Base-by-base conservation (phyloP, 148 eudicot genomes). In the Dysphania ambrosioides region DNA sequence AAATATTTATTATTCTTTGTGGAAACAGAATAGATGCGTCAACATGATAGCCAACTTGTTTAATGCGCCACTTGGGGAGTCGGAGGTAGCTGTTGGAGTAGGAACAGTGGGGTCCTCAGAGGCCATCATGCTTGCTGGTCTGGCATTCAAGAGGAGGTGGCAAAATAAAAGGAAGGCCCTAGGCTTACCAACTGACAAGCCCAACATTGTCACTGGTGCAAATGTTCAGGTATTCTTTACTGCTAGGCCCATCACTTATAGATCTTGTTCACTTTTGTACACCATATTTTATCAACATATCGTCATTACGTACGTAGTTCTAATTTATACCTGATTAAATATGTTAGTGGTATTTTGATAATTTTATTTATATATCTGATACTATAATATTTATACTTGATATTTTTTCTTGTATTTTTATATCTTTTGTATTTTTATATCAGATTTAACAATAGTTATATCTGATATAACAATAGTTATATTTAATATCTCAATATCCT, bases 161-260 rank as follows among this genome's bases (percentile, higher is more conserved):
- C 95, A 90, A 59, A 88, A 90, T 87, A 86, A 71, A 73, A 85
- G 88, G 81, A 85, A 49, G 78, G 87, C 82, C 16, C 80, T 66
- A 19, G 95, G 95, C 31, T 81, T 86, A 67, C 91, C 95, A 27
- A 42, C n/a, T 21, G 95, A 90, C 76, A 90, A 90, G 62, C 95
- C 95, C 71, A 90, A 90, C 70, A 90, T 90, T 67, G 95, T 90
- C 78, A 90, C 95, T 23, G 95, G 95, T 47, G 95, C 95, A 68
- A 90, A 90, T 35, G 95, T 90, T 78, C 95, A 90, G 88, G 94
- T 89, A 75, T 1, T 18, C 12, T 65, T 34, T 47, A 47, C 53
- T 47, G 2, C 18, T 16, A 0, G 53, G n/a, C 53, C 53, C 53
- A 47, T 47, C 16, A 12, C 4, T 11, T 3, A 11, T 11, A 15